These are phyloP conservation scores for Penicillium parvum DNA, from an alignment of 495 filamentous ascomycete genomes.

Conservation along the genomic window DNA sequence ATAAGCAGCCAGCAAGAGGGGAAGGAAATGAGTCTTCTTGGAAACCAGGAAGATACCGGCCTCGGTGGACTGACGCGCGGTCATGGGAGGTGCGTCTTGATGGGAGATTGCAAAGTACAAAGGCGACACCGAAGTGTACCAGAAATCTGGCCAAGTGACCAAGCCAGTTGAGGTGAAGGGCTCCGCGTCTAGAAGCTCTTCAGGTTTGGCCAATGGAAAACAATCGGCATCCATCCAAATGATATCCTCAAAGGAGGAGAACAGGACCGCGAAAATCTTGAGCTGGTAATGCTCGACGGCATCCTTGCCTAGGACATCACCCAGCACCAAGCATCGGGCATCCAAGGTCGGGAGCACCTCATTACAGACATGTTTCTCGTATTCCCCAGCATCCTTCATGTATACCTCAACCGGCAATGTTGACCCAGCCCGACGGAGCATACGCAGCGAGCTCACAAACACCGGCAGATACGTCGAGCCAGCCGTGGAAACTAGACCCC, in stretches of 20 bases:
- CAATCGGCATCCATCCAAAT: constrained; percentile 61
- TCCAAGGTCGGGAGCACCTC: constrained; percentile 45
- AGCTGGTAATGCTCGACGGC: constrained; percentile 51
- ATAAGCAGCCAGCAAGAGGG: constrained; percentile 55
- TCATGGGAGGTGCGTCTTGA: constrained; percentile 36
- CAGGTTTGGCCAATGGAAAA: constrained; percentile 51
- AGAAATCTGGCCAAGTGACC: constrained; percentile 62
- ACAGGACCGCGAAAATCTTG: constrained; percentile 56
- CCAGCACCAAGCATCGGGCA: constrained; percentile 49
- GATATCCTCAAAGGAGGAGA: constrained; percentile 57
- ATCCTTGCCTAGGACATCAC: constrained; percentile 39
- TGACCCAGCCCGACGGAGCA: constrained; percentile 54
- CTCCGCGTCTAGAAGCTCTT: constrained; percentile 44
- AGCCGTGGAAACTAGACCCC: constrained; percentile 52
- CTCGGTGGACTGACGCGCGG: constrained; percentile 46
- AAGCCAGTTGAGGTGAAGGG: constrained; percentile 51
- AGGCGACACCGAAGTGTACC: constrained; percentile 48
- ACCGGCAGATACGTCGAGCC: constrained; percentile 43
- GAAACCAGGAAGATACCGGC: constrained; percentile 55
- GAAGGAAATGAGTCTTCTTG: constrained; percentile 48
- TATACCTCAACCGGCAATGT: constrained; percentile 56
- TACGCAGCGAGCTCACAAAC: constrained; percentile 49
- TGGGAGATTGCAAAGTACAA: constrained; percentile 52
- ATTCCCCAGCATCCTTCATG: constrained; percentile 46
- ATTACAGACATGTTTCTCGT: constrained; percentile 51